A percentile compares a stretch with the other conserved stretches of the same genome.
These are phyloP conservation scores for Aspergillus awamori DNA, from an alignment of 2,329 filamentous ascomycete species.

Conservation along the genomic window DNA sequence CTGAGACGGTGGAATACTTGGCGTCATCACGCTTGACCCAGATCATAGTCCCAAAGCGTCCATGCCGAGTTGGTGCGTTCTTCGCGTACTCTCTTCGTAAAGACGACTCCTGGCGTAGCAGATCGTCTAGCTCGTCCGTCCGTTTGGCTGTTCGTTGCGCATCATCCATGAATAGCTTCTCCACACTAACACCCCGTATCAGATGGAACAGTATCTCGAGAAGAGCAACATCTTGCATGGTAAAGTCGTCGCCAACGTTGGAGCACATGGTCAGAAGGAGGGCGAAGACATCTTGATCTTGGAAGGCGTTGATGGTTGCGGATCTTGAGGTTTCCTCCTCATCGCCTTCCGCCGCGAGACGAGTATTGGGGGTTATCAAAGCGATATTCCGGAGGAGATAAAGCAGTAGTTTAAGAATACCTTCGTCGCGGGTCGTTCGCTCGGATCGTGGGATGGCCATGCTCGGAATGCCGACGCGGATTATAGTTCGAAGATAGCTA, in stretches of 20 bases:
- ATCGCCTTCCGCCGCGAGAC: conserved; percentile 78
- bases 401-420: conserved; percentile 86
- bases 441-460: conserved; percentile 80
- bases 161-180: conserved; percentile 83
- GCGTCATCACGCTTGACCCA: conserved; percentile 89
- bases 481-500: conserved; percentile 75
- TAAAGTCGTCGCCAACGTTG: conserved; percentile 92
- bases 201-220: conserved; percentile 92
- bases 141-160: conserved; percentile 69
- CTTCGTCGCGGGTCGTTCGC: conserved; percentile 77
- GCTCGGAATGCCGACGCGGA: conserved; percentile 79
- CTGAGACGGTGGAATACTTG: conserved; percentile 82
- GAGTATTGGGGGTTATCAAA: conserved; percentile 75
- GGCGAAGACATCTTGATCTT: conserved; percentile 86
- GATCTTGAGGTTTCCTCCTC: conserved; percentile 88
- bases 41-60: conserved; percentile 94
- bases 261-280: conserved; percentile 84
- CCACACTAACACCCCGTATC: conserved; percentile 82
- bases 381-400: conserved; percentile 89
- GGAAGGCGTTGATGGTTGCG: conserved; percentile 83
- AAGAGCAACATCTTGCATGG: conserved; percentile 81
- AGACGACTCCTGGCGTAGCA: conserved; percentile 82
- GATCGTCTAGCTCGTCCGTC: conserved; percentile 69
- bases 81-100: conserved; percentile 77
- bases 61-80: conserved; percentile 82